These are phyloP conservation scores for Tolypocladium endophyticum DNA, from an alignment of 2,329 filamentous ascomycete genomes.

Conservation along the genomic window DNA sequence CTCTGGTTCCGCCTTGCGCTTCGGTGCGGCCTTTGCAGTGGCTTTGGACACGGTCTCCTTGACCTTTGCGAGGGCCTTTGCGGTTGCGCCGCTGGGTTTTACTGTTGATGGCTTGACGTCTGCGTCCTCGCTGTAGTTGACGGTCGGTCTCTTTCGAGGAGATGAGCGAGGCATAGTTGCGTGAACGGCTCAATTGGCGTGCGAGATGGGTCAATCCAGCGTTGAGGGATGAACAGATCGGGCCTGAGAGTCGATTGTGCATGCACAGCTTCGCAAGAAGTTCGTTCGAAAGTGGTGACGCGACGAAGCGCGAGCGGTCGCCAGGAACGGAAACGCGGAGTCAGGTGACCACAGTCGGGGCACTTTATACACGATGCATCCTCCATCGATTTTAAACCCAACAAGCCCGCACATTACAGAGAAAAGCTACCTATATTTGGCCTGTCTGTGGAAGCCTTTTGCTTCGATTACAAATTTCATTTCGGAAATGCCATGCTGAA, in stretches of 20 bases:
- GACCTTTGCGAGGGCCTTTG: constrained; percentile 4
- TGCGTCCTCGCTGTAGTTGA: constrained; percentile 21
- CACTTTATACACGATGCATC: neutral
- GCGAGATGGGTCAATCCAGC: neutral
- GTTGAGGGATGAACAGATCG: neutral
- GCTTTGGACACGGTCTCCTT: neutral
- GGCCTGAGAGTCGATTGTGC: neutral
- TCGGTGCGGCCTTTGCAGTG: constrained; percentile 9
- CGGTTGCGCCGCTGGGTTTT: constrained; percentile 3
- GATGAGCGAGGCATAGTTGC: constrained; percentile 23
- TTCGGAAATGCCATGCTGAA: neutral
- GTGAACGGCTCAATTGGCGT: neutral
- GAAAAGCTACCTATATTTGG: accelerated
- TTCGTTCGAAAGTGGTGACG: neutral
- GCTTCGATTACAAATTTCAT: neutral
- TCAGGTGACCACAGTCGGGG: neutral
- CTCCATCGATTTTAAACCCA: neutral
- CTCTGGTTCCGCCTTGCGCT: constrained; percentile 9
- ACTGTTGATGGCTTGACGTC: constrained; percentile 5
- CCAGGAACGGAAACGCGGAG: neutral
- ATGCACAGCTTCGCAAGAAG: neutral
- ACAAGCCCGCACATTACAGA: neutral
- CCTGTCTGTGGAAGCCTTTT: too few relatives aligned
- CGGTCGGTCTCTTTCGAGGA: constrained; percentile 17
- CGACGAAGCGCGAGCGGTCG: neutral